phyloP scores from a whole-genome alignment of 495 filamentous ascomycete species.

The Neurospora sp. region DNA sequence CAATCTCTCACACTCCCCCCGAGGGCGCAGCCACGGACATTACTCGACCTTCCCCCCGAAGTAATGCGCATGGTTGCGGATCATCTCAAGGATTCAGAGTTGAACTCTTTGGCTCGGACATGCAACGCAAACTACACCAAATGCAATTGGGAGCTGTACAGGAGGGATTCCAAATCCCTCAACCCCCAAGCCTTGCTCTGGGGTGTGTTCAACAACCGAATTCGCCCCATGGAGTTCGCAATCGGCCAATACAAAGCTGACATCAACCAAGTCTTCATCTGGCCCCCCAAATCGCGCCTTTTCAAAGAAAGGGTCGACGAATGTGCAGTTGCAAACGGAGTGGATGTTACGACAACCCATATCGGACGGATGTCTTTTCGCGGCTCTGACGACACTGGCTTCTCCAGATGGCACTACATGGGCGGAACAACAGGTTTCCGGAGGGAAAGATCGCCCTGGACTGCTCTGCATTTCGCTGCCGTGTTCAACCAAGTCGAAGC shows the following conservation, averaged over 20 bases:
- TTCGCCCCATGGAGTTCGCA: background rate
- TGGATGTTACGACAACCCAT: background rate
- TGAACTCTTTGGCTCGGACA: background rate
- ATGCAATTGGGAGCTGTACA: background rate
- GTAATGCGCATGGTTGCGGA: background rate
- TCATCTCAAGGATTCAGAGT: background rate
- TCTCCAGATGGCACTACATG: background rate
- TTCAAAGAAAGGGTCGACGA: background rate
- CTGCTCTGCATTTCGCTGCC: background rate
- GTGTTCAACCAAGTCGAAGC: background rate
- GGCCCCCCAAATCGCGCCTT: background rate
- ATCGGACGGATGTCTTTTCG: background rate
- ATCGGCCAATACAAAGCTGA: background rate
- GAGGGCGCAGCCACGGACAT: too few relatives aligned
- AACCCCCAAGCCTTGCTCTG: background rate
- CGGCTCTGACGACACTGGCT: background rate
- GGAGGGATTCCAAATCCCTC: background rate
- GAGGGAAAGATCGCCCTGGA: background rate
- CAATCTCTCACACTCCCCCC: background rate
- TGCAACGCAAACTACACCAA: background rate
- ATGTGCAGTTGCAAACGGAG: background rate
- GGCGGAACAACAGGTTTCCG: background rate
- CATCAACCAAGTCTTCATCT: background rate
- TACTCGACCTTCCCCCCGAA: background rate
- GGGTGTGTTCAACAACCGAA: background rate